These are phyloP conservation scores for Linderina pennispora DNA, from an alignment of 192 early-diverging fungal genomes.

Conservation along the genomic window DNA sequence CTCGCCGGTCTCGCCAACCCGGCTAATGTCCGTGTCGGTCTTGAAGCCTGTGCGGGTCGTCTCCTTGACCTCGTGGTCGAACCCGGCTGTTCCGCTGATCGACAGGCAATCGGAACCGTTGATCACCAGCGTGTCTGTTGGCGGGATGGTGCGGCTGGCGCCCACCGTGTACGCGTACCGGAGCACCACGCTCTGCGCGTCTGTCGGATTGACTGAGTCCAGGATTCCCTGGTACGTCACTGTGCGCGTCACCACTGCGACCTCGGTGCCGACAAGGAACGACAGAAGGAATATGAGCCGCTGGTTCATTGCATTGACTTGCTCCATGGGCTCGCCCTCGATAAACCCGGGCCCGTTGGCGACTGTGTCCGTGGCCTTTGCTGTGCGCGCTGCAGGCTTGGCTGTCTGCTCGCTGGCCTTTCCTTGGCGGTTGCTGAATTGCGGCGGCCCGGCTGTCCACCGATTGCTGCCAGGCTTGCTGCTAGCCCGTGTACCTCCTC, in stretches of 20 bases:
- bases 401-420: constrained; percentile 8
- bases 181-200: constrained; percentile 42
- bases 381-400: constrained; percentile 4
- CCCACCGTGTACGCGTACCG: constrained; percentile 29
- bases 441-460: constrained; percentile 39
- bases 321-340: constrained; percentile 33
- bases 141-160: constrained; percentile 14
- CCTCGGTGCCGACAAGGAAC: constrained; percentile 33
- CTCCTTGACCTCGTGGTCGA: constrained; percentile 8
- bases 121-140: constrained; percentile 35
- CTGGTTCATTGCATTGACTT: constrained; percentile 39
- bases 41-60: constrained; percentile 51
- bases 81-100: constrained; percentile 23
- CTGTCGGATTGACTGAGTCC: constrained; percentile 42
- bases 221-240: constrained; percentile 25
- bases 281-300: constrained; percentile 38
- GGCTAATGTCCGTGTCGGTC: constrained; percentile 87
- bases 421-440: constrained; percentile 15
- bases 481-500: not conserved
- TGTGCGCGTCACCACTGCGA: constrained; percentile 15
- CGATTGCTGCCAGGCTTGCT: not conserved
- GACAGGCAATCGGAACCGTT: constrained; percentile 29
- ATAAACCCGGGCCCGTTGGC: constrained; percentile 11
- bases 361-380: constrained; percentile 1
- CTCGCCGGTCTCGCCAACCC: constrained; percentile 55